Conservation (phyloP, 805 yeast genomes). For the Myxozyma udenii region DNA sequence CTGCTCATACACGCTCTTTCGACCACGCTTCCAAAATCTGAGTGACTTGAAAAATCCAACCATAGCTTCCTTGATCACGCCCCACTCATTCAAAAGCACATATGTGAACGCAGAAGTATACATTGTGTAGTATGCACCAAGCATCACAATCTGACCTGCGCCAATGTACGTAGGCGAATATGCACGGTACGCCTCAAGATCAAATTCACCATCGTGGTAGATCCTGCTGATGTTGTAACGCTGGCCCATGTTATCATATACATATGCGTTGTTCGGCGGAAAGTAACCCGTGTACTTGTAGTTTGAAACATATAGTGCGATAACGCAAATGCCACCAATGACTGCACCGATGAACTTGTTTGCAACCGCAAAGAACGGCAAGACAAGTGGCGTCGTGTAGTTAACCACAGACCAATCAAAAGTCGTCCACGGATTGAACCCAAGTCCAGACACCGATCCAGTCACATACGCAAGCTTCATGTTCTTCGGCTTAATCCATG, state of each 20-base stretch:
- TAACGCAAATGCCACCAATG: slow-evolving; percentile 54
- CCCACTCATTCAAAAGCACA: slow-evolving; percentile 59
- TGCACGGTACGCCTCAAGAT: slow-evolving; percentile 46
- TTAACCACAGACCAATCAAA: slow-evolving; percentile 59
- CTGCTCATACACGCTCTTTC: slow-evolving; percentile 53
- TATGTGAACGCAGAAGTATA: slow-evolving; percentile 65
- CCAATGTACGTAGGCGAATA: slow-evolving; percentile 58
- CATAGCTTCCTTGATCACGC: slow-evolving; percentile 54
- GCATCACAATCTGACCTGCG: slow-evolving; percentile 53
- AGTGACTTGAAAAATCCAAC: slow-evolving; percentile 50
- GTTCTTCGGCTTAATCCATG: slow-evolving; percentile 60
- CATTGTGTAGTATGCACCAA: slow-evolving; percentile 50
- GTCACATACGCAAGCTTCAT: slow-evolving; percentile 59
- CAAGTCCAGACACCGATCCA: slow-evolving; percentile 62
- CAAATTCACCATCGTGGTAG: slow-evolving; percentile 44
- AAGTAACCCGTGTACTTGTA: slow-evolving; percentile 45
- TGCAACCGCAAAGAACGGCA: slow-evolving; percentile 46
- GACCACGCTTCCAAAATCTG: slow-evolving; percentile 39
- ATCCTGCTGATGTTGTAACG: slow-evolving; percentile 51
- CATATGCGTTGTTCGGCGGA: slow-evolving; percentile 47
- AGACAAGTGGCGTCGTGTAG: slow-evolving; percentile 38
- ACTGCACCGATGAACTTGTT: slow-evolving; percentile 37
- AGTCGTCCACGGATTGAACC: slow-evolving; percentile 57
- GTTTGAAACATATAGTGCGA: slow-evolving; percentile 50
- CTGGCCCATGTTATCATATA: slow-evolving; percentile 33